Conservation (phyloP, 768 basidiomycete species). For the Rhodotorula taiwanensis region DNA sequence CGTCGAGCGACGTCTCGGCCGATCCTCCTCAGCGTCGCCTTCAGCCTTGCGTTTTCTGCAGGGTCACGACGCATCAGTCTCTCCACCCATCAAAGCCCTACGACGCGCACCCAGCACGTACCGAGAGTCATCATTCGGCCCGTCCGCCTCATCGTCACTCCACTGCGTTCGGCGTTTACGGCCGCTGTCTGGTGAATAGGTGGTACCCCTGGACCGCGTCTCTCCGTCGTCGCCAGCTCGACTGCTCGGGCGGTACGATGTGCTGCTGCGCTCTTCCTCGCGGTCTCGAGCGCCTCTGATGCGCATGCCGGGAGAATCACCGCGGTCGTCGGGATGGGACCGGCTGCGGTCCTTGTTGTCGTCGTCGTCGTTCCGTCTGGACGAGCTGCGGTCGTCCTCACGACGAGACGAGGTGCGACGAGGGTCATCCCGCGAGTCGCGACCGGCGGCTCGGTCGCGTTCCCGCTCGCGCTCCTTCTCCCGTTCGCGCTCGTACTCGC, state of each 20-base stretch:
- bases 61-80: background rate
- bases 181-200: background rate
- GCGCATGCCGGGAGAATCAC: slow-evolving; percentile 7
- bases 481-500: slow-evolving; percentile 11
- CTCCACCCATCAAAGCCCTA: background rate
- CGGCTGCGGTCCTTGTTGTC: background rate
- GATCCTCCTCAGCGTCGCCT: slow-evolving; percentile 10
- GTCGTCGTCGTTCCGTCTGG: slow-evolving; percentile 12
- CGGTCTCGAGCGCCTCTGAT: slow-evolving; percentile 4
- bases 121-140: background rate
- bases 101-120: slow-evolving; percentile 1
- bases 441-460: slow-evolving; percentile 9
- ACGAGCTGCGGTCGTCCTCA: background rate
- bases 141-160: slow-evolving; percentile 31
- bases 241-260: background rate
- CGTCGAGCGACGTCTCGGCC: slow-evolving; percentile 16
- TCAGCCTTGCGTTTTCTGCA: slow-evolving; percentile 35
- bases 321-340: background rate
- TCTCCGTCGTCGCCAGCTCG: slow-evolving; percentile 5
- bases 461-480: slow-evolving; percentile 24
- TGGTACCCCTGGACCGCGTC: background rate
- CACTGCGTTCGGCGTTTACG: slow-evolving; percentile 20
- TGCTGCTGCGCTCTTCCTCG: background rate
- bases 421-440: background rate
- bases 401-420: background rate